Base-by-base conservation (phyloP, 2,329 filamentous ascomycete genomes). In the Plectosphaerella plurivora region DNA sequence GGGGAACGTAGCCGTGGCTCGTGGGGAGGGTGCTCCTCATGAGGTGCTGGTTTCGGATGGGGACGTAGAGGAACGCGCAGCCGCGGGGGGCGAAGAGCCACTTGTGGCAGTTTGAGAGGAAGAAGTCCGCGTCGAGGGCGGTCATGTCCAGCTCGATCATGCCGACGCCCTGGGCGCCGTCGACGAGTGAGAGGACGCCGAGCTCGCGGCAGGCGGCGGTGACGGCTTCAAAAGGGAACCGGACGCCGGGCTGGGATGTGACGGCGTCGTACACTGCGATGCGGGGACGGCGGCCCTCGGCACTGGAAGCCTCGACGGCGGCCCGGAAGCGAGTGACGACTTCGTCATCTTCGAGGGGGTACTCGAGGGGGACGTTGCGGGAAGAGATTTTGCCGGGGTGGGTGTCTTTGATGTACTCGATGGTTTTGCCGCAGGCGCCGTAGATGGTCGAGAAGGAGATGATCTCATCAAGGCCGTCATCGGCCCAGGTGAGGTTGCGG, bases 71-170 rank as follows among this genome's bases (percentile, higher is more conserved):
- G 4, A 94, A 74, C 3, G 91, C 91, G 64, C 88, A 91, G 15
- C 86, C 87, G 33, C 92, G 84, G 1, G 92, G 93, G 1, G 83
- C 82, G 63, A 83, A 86, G 8, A 97, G 82, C 93, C 93, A 97
- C 74, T 96, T 96, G 73, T 96, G 89, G 60, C 85, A 89, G 67
- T 97, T 97, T 51, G 79, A 87, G 14, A 93, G 80, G 63, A 95
- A 89, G 71, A 96, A 97, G 68, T 97, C 92, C 0, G 91, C 86
- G 56, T 91, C 81, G 3, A 91, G 71, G 4, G 70, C 67, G 0
- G 65, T 57, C 14, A 97, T 70, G 66, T 95, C 82, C 8, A 97
- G 68, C 1, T 79, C 75, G 8, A 96, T 77, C 68, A 94, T 87
- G 2, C 93, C 93, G 22, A 96, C 72, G 1, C 87, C 87, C 68